Evolutionary conservation across 1,284 basidiomycete species (phyloP), one percentile per base, ranked within the genome.

Genomic region (Meira nashicola): DNA sequence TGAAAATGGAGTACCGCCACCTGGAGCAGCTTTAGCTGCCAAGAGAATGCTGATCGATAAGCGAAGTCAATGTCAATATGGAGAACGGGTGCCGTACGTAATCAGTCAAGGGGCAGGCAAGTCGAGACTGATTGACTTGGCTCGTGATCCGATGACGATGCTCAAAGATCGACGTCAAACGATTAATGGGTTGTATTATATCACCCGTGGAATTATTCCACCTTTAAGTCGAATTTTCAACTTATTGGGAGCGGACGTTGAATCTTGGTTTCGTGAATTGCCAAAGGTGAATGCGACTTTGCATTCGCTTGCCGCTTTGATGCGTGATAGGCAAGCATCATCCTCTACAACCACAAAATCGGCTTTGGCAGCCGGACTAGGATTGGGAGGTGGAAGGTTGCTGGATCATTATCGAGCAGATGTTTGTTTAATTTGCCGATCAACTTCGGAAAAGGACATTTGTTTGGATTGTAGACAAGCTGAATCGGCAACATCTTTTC

Each of bases 81-180:
- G 89, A 14, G 93, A 98, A 74, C 86, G 94, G 25, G 85, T 97
- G 1, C 91, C 92, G 0, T 97, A 96, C 77, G 84, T 97, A 44
- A 89, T 98, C 57, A 81, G 83, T 78, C 86, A 81, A 50, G 87
- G 89, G 1, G 83, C 84, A 40, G 84, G 86, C 0, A 83, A 86
- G 1, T 80, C 84, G 1, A 84, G 87, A 54, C 83, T 97, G 12
- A 87, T 90, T 19, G 90, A 95, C 66, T 83, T 89, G 64, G 92
- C 91, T 0, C 82, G 89, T 46, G 84, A 86, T 41, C 92, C 92
- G 0, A 83, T 88, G 66, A 88, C 89, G 60, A 83, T 94, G 63
- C 79, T 96, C 44, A 82, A 84, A 21, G 84, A 89, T 66, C 81
- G 85, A 15, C 80, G 83, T 41, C 80, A 86, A 44, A 85, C 84